Conservation (phyloP, 106 monocot genomes). For the Iris macrosiphon region DNA sequence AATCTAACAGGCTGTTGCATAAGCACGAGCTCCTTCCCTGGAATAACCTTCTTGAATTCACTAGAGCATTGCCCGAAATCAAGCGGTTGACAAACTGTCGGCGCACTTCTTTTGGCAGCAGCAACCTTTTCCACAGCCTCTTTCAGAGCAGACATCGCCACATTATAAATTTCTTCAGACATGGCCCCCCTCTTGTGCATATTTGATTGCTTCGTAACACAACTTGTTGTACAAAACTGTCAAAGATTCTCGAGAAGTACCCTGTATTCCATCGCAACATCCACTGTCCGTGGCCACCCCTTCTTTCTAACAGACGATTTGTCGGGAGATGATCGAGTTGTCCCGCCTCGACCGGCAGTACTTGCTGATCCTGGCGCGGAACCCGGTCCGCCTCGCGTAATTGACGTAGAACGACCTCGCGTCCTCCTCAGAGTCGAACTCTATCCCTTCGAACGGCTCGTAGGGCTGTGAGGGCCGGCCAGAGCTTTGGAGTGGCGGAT, state of each 20-base stretch:
- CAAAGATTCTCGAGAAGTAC: constrained; percentile 17
- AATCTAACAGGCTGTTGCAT: constrained; percentile 14
- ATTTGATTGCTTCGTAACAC: constrained; percentile 38
- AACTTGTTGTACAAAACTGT: constrained; percentile 37
- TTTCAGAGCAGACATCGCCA: constrained; percentile 42
- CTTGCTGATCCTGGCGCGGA: constrained; percentile 40
- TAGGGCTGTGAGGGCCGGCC: no score
- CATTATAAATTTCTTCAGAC: constrained; percentile 31
- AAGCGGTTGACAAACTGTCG: background rate
- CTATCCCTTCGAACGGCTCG: constrained; percentile 47
- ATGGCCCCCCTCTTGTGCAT: constrained; percentile 41
- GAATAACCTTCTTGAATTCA: background rate
- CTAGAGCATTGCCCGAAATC: background rate
- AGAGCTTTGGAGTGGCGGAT: no score
- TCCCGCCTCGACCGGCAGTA: constrained; percentile 42
- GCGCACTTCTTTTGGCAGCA: constrained; percentile 24
- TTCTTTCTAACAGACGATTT: constrained; percentile 43
- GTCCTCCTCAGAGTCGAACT: constrained; percentile 43
- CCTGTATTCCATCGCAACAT: constrained; percentile 3
- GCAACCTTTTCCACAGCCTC: constrained; percentile 52
- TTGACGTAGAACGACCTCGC: constrained; percentile 32
- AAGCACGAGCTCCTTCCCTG: constrained; percentile 1
- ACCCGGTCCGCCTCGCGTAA: constrained; percentile 36
- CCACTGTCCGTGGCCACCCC: constrained; percentile 6
- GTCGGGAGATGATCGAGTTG: constrained; percentile 45